Base-by-base conservation (phyloP, 2,329 filamentous ascomycete genomes). In the Verticillium isaacii region DNA sequence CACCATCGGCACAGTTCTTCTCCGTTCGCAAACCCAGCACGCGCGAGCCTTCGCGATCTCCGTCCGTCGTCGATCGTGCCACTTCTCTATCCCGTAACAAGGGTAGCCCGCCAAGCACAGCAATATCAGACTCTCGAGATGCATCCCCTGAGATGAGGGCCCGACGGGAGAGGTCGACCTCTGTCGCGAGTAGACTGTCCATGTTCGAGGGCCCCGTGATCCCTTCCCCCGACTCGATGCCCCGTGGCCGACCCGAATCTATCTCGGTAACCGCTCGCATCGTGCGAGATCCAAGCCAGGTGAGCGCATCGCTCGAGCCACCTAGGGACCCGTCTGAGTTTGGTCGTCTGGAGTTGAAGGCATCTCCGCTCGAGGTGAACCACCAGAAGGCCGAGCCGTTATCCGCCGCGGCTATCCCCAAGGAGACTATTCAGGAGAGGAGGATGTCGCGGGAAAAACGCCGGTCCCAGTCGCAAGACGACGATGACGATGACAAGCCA, bases 251-350 rank as follows among this genome's bases (percentile, higher is more conserved):
- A 1, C 84, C 88, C 5, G 91, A 93, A 69, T 93, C 92, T 0
- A 86, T 96, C n/a, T 93, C 93, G 56, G 93, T 97, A 12, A 95
- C 90, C 19, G 91, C 93, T 57, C 87, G 89, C 59, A 96, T 96
- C 65, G 80, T 96, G 41, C 87, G 92, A 57, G 89, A 90, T 66
- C 79, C 83, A 12, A 73, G 71, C 23, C 78, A 83, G 37, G 75
- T 77, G 52, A 73, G 75, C 5, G 76, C 73, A 62, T 71, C 72
- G 23, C 69, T 77, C 2, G 81, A 84, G 19, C 67, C 72, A 2
- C 74, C 73, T 2, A 75, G 72, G 41, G 79, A 80, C 58, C 69
- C 71, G 19, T 73, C 71, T 2, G 83, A 85, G 19, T 81, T 77
- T 64, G 72, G 70, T 41, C 77, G 79, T 6, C 65, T 84, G 45